phyloP scores from a whole-genome alignment of 1,139 yeast genomes.

The Blastobotrys capitulatus region DNA sequence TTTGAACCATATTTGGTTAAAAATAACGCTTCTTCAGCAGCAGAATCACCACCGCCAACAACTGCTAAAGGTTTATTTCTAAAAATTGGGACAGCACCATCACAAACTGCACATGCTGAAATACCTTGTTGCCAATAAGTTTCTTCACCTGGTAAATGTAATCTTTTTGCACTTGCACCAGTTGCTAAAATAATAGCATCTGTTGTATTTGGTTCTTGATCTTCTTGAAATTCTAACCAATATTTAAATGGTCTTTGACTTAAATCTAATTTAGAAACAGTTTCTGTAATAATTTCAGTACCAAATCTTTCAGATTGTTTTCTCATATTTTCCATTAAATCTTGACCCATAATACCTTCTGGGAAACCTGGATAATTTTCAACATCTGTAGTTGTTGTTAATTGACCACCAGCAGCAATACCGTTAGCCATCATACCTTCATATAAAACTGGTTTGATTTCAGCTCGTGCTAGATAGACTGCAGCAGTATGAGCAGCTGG shows the following conservation, averaged over 20 bases:
- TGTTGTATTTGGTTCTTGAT: conserved; percentile 76
- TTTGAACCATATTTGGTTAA: conserved; percentile 95
- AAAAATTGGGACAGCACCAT: conserved; percentile 98
- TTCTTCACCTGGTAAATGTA: conserved; percentile 93
- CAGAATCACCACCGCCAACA: conserved; percentile 98
- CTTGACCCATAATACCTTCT: conserved; percentile 81
- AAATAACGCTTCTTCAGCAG: conserved; percentile 97
- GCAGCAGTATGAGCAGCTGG: conserved; percentile 99
- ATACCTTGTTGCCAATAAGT: conserved; percentile 98
- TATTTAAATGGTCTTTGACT: conserved; percentile 85
- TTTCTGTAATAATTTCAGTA: conserved; percentile 89
- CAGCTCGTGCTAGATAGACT: conserved; percentile 92
- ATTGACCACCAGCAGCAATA: conserved; percentile 97
- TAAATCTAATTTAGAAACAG: conserved; percentile 85
- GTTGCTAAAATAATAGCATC: conserved; percentile 93
- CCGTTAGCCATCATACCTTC: conserved; percentile 98
- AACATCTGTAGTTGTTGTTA: conserved; percentile 90
- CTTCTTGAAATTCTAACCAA: conserved; percentile 92
- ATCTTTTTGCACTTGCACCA: conserved; percentile 96
- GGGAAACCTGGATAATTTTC: conserved; percentile 99
- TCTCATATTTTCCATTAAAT: conserved; percentile 90
- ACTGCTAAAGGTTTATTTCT: conserved; percentile 97
- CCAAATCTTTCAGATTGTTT: conserved; percentile 83
- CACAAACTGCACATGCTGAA: conserved; percentile 99
- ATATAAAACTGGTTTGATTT: conserved; percentile 84